A percentile compares a stretch with the other conserved stretches of the same genome.
Evolutionary conservation across 148 eudicot species (phyloP).

Genomic region (Rhododendron simsii): DNA sequence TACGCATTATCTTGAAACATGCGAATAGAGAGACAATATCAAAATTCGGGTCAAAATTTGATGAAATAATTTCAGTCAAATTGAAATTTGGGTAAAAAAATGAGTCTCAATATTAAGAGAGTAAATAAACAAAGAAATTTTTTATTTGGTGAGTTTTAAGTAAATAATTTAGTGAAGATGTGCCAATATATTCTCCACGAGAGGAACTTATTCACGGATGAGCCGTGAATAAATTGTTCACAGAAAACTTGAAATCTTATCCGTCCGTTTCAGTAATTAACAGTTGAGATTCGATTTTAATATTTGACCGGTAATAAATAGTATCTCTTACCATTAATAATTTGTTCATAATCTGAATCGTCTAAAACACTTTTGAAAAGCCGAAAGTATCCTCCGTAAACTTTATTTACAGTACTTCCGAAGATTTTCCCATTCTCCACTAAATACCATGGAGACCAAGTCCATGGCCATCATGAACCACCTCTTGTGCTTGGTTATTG

Average conservation of each 20-base stretch:
- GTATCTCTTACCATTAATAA: too few species aligned
- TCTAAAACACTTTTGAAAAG: too few species aligned
- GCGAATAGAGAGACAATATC: neutral
- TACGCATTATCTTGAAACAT: neutral
- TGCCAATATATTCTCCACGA: neutral
- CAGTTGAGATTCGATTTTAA: too few species aligned
- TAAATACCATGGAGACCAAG: neutral
- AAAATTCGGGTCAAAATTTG: neutral
- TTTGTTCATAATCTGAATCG: too few species aligned
- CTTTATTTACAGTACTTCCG: too few species aligned
- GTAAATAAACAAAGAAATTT: too few species aligned
- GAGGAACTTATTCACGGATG: too few species aligned
- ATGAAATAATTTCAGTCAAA: neutral
- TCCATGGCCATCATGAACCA: neutral
- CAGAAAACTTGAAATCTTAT: too few species aligned
- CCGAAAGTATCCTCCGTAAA: too few species aligned
- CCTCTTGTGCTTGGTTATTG: neutral
- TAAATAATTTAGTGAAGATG: neutral
- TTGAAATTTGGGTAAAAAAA: neutral
- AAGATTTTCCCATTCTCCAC: neutral
- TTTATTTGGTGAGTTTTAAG: neutral
- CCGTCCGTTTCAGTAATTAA: too few species aligned
- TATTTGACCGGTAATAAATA: too few species aligned
- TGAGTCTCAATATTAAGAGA: neutral
- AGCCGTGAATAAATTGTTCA: too few species aligned